Evolutionary conservation across 2,329 filamentous ascomycete species (phyloP).

Genomic region (Aspergillus thermomutatus): DNA sequence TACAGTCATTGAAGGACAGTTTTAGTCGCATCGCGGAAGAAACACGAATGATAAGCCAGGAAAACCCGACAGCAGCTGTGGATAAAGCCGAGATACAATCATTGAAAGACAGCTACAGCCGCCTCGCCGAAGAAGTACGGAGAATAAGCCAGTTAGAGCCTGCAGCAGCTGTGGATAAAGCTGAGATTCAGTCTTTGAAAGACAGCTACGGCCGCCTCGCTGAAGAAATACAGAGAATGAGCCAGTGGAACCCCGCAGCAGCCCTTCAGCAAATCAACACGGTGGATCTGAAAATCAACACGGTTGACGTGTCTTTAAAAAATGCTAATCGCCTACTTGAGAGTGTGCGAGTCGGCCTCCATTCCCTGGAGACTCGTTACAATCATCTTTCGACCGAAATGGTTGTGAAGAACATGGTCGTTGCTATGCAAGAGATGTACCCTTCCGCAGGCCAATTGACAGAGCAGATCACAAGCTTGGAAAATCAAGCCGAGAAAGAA

Average conservation of each 20-base stretch:
- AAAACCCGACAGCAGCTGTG: too few relatives aligned
- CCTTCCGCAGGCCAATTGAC: conserved; percentile 26
- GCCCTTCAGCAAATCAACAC: conserved; percentile 3
- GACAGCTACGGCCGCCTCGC: neutral
- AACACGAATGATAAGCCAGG: too few relatives aligned
- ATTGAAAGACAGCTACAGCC: neutral
- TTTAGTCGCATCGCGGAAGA: neutral
- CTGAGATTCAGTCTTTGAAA: conserved; percentile 1
- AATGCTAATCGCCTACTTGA: conserved; percentile 7
- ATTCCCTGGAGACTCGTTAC: conserved; percentile 47
- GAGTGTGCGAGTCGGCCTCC: conserved; percentile 22
- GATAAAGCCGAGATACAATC: neutral
- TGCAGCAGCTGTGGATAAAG: neutral
- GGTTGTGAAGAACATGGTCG: conserved; percentile 33
- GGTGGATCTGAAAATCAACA: neutral
- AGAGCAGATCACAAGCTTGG: conserved; percentile 19
- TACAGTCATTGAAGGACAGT: neutral
- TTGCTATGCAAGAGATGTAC: conserved; percentile 34
- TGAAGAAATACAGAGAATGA: neutral
- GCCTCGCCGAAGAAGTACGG: neutral
- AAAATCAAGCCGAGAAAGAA: conserved; percentile 10
- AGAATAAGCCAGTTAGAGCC: neutral
- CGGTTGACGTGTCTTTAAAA: conserved; percentile 2
- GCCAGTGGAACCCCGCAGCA: neutral
- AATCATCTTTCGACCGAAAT: conserved; percentile 46